Conservation (phyloP, 371 early-diverging fungal species). For the Umbelopsis sp. region DNA sequence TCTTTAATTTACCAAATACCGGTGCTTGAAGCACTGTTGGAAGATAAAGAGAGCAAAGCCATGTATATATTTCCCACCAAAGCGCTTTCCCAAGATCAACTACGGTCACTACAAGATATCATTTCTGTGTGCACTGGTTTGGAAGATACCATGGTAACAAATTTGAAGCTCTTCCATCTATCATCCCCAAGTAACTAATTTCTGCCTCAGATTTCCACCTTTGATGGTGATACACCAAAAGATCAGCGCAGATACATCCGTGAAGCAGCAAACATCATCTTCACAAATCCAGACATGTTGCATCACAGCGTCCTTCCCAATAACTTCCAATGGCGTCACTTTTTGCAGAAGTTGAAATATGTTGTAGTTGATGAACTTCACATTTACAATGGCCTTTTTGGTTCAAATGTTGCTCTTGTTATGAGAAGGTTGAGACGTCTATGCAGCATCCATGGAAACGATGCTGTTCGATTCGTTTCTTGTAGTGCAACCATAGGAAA, state of each 20-base stretch:
- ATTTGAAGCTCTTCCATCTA: slow-evolving; percentile 7
- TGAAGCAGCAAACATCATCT: slow-evolving; percentile 56
- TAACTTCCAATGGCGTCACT: slow-evolving; percentile 55
- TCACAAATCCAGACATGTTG: slow-evolving; percentile 87
- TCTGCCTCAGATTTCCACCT: slow-evolving; percentile 30
- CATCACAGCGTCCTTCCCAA: slow-evolving; percentile 75
- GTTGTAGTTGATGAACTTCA: slow-evolving; percentile 84
- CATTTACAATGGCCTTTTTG: slow-evolving; percentile 70
- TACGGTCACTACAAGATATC: slow-evolving; percentile 46
- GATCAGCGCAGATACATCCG: slow-evolving; percentile 52
- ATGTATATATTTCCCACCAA: slow-evolving; percentile 76
- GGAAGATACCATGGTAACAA: slow-evolving; percentile 18
- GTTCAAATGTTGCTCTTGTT: slow-evolving; percentile 68
- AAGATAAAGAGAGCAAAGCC: slow-evolving; percentile 39
- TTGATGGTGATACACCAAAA: slow-evolving; percentile 57
- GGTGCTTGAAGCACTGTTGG: slow-evolving; percentile 55
- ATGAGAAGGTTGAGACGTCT: slow-evolving; percentile 69
- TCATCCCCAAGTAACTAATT: not conserved
- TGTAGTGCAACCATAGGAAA: slow-evolving; percentile 63
- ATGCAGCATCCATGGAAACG: slow-evolving; percentile 51
- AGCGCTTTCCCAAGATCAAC: slow-evolving; percentile 85
- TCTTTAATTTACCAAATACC: slow-evolving; percentile 79
- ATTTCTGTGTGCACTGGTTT: slow-evolving; percentile 34
- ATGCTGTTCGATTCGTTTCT: slow-evolving; percentile 57
- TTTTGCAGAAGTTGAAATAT: slow-evolving; percentile 54